Base-by-base conservation (phyloP, 257 asterid genomes). In the Solanum piurae region DNA sequence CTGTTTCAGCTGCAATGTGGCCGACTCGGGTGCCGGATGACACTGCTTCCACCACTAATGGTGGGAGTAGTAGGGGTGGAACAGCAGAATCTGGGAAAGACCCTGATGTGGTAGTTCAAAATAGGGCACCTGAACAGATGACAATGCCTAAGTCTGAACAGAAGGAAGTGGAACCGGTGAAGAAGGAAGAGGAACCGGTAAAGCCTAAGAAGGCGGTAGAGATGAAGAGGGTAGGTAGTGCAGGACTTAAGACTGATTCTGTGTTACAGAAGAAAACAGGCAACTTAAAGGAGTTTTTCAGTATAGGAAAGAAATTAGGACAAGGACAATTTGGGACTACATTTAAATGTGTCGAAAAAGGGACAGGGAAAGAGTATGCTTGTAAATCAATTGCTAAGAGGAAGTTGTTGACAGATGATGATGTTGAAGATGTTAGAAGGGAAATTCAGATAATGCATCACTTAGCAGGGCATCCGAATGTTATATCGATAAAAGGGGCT, bases 361-460 rank as follows among this genome's bases (percentile, higher is more conserved):
- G 88, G 25, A 92, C 96, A 0, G 96, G 95, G 36, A 90, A 85
- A 79, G 94, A 96, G 84, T 95, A 89, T n/a, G 99, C 99, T 9
- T 96, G 99, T 94, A 96, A 96, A 86, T 96, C 99, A 5, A 96
- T 96, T 80, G 98, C 98, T 18, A 96, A 96, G 95, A 94, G 99
- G 92, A 96, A 96, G 93, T 88, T 96, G 52, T 86, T 95, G 84
- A 91, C 95, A 0, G 98, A 96, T 49, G 99, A 96, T 13, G 99
- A 96, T 66, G 99, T 96, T 23, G 99, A 96, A 92, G 99, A 96
- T 89, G 99, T 96, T 52, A 94, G 99, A 88, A 92, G 99, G 92
- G 99, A 96, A 72, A 94, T 96, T 92, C 99, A 96, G 94, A 96
- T 96, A 92, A 95, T 96, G 99, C 99, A 96, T 91, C 99, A 96